These are phyloP conservation scores for Calonectria henricotiae DNA, from an alignment of 2,329 filamentous ascomycete genomes.

Conservation along the genomic window DNA sequence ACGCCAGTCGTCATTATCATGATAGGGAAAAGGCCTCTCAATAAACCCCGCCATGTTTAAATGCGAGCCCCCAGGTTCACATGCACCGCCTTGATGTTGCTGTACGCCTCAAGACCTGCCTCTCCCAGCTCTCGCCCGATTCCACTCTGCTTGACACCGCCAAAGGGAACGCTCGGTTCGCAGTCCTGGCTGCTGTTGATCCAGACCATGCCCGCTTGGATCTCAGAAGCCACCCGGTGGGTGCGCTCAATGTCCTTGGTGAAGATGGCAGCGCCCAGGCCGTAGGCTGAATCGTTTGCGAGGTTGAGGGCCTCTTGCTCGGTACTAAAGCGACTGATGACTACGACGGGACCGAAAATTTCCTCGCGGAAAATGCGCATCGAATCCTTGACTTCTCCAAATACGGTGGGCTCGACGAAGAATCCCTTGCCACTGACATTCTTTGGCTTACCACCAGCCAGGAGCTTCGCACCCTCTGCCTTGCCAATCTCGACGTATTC, in stretches of 20 bases:
- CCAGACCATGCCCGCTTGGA: slow-evolving; percentile 79
- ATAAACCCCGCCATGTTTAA: slow-evolving; percentile 27
- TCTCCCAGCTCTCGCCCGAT: slow-evolving; percentile 51
- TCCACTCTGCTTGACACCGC: slow-evolving; percentile 53
- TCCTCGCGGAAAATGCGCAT: slow-evolving; percentile 94
- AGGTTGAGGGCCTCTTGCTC: slow-evolving; percentile 82
- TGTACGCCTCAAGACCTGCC: slow-evolving; percentile 52
- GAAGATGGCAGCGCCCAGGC: slow-evolving; percentile 85
- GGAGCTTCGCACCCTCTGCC: slow-evolving; percentile 51
- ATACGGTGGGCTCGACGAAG: slow-evolving; percentile 92
- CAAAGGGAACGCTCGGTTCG: slow-evolving; percentile 51
- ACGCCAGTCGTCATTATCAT: not conserved
- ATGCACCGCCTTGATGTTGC: slow-evolving; percentile 50
- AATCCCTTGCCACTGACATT: slow-evolving; percentile 81
- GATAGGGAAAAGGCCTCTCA: slow-evolving; percentile 13
- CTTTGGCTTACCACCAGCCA: slow-evolving; percentile 56
- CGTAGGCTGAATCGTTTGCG: slow-evolving; percentile 83
- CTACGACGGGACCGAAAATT: slow-evolving; percentile 89
- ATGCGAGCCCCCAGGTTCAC: slow-evolving; percentile 51
- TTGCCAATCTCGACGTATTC: slow-evolving; percentile 69
- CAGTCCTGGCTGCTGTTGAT: slow-evolving; percentile 59
- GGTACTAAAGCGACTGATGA: slow-evolving; percentile 86
- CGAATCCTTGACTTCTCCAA: slow-evolving; percentile 75
- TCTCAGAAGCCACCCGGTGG: slow-evolving; percentile 80
- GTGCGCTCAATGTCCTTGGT: slow-evolving; percentile 86